phyloP scores from a whole-genome alignment of 2,329 filamentous ascomycete genomes.

The Harringtonia aguacate region DNA sequence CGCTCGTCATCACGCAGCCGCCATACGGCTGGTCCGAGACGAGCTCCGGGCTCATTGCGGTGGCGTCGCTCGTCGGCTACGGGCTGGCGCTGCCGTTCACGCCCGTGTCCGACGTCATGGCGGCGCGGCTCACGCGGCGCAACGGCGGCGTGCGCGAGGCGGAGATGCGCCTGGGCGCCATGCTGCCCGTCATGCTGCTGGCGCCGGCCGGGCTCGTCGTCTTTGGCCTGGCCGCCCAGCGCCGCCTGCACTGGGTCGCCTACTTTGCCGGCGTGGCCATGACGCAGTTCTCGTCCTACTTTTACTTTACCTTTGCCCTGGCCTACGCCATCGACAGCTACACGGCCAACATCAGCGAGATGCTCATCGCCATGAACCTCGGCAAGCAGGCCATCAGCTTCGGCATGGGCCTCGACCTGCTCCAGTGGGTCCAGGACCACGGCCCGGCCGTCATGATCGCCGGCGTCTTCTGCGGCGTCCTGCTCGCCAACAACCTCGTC shows the following conservation, averaged over 20 bases:
- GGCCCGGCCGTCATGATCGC: slow-evolving; percentile 41
- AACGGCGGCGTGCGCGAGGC: slow-evolving; percentile 36
- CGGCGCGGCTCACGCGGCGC: slow-evolving; percentile 29
- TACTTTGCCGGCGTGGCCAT: slow-evolving; percentile 41
- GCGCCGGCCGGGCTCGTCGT: slow-evolving; percentile 30
- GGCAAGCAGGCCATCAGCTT: slow-evolving; percentile 46
- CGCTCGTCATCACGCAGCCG: slow-evolving; percentile 30
- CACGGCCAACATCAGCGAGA: slow-evolving; percentile 47
- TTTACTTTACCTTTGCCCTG: slow-evolving; percentile 46
- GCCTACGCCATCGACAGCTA: slow-evolving; percentile 52
- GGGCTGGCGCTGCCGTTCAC: slow-evolving; percentile 32
- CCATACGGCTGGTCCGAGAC: slow-evolving; percentile 35
- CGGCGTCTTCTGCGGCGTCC: slow-evolving; percentile 35
- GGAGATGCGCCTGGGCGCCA: slow-evolving; percentile 32
- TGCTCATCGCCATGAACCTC: slow-evolving; percentile 50
- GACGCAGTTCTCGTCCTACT: slow-evolving; percentile 37
- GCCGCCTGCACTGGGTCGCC: slow-evolving; percentile 29
- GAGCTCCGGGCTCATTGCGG: slow-evolving; percentile 32
- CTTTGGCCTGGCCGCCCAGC: slow-evolving; percentile 27
- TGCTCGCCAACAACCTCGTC: slow-evolving; percentile 36
- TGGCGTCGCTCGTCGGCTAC: slow-evolving; percentile 25
- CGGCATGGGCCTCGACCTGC: slow-evolving; percentile 36
- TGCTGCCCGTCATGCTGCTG: slow-evolving; percentile 25
- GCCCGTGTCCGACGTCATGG: slow-evolving; percentile 28
- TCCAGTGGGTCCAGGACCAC: slow-evolving; percentile 37